phyloP scores from a whole-genome alignment of 2,329 filamentous ascomycete species.

The Talaromyces sp. region DNA sequence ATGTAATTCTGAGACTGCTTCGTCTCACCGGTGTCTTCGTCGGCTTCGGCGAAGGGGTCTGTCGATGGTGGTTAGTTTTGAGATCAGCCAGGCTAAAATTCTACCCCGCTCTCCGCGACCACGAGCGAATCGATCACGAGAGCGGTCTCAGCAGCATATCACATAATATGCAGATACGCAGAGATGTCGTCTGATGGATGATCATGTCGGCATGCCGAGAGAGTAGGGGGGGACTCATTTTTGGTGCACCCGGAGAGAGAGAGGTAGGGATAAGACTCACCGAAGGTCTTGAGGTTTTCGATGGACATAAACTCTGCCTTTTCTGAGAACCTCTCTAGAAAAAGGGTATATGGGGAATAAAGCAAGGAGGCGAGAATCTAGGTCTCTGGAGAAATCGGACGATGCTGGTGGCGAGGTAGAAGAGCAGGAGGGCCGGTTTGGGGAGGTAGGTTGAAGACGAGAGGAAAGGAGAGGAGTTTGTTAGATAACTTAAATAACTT shows the following conservation, averaged over 20 bases:
- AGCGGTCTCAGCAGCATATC: neutral
- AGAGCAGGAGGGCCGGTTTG: conserved; percentile 13
- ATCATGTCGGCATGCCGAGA: neutral
- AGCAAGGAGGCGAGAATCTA: conserved; percentile 23
- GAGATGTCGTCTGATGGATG: neutral
- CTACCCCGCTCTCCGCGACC: conserved; percentile 30
- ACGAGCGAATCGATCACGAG: conserved; percentile 2
- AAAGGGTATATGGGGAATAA: conserved; percentile 25
- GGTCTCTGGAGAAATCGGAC: conserved; percentile 24
- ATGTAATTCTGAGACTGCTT: conserved; percentile 97
- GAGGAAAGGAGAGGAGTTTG: neutral
- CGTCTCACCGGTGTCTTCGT: conserved; percentile 95
- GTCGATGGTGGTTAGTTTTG: conserved; percentile 29
- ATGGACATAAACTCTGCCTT: conserved; percentile 95
- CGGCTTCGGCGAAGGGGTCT: conserved; percentile 99
- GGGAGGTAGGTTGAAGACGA: neutral
- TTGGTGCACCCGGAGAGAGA: too few relatives aligned
- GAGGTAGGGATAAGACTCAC: conserved; percentile 55
- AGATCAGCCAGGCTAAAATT: conserved; percentile 20
- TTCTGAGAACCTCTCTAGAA: conserved; percentile 47
- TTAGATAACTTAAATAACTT: neutral
- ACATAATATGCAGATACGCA: neutral
- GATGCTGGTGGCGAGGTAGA: conserved; percentile 9
- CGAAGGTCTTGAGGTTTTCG: conserved; percentile 97
- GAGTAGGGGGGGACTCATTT: conserved; percentile 10